phyloP scores from a whole-genome alignment of 371 early-diverging fungal genomes.

The Mucor racemosus region DNA sequence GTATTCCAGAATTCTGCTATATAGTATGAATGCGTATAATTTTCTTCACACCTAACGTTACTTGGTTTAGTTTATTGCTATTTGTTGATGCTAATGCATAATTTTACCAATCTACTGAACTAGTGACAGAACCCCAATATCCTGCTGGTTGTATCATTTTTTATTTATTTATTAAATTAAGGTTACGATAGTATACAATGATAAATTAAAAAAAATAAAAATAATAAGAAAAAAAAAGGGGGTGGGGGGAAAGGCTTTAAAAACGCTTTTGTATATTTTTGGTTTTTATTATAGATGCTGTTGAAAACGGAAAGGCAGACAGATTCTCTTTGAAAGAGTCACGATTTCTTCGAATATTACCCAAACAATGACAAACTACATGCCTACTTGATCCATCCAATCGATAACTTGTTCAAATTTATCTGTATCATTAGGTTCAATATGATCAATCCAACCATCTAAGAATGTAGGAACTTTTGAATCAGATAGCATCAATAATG shows the following conservation, averaged over 20 bases:
- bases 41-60: conserved; percentile 31
- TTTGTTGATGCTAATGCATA: neutral
- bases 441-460: conserved; percentile 34
- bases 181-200: neutral
- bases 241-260: neutral
- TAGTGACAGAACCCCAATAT: conserved; percentile 47
- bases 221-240: neutral
- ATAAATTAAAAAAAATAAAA: neutral
- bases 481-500: conserved; percentile 23
- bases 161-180: neutral
- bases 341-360: neutral
- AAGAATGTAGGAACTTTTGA: conserved; percentile 30
- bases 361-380: conserved; percentile 5
- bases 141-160: conserved; percentile 17
- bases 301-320: neutral
- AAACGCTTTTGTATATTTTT: neutral
- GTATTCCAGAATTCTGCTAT: conserved; percentile 53
- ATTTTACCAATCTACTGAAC: conserved; percentile 50
- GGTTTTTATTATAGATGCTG: neutral
- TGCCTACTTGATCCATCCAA: conserved; percentile 42
- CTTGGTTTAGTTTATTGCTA: neutral
- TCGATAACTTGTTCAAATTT: conserved; percentile 15
- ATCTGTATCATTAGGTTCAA: neutral
- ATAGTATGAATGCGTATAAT: conserved; percentile 36
- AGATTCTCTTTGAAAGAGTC: conserved; percentile 7